phyloP scores from a whole-genome alignment of 2,329 filamentous ascomycete genomes.

The Ceratocystis huliohia region DNA sequence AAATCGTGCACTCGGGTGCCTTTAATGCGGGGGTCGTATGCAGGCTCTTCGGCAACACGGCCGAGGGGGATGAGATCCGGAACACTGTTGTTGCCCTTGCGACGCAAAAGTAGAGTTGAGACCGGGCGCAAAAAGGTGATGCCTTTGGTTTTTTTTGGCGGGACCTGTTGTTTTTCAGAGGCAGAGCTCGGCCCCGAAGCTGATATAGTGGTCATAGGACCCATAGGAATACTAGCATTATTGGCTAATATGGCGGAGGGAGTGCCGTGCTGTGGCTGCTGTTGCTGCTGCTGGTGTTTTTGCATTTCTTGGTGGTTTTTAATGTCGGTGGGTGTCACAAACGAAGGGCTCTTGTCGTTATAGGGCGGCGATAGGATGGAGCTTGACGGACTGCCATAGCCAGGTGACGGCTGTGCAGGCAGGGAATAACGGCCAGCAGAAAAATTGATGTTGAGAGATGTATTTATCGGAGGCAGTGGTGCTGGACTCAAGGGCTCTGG shows the following conservation, averaged over 20 bases:
- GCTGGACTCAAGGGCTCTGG: background rate
- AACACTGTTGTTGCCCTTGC: constrained; percentile 40
- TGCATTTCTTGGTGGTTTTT: constrained; percentile 27
- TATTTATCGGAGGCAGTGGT: constrained; percentile 25
- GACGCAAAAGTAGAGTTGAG: constrained; percentile 45
- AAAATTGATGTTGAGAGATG: constrained; percentile 10
- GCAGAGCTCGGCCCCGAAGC: constrained; percentile 27
- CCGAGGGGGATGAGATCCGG: constrained; percentile 33
- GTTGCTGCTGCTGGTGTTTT: constrained; percentile 22
- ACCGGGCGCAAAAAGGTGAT: constrained; percentile 47
- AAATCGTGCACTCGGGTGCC: constrained; percentile 55
- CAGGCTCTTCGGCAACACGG: constrained; percentile 33
- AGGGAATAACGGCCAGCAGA: constrained; percentile 15
- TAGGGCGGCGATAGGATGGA: constrained; percentile 9
- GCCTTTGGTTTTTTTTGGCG: constrained; percentile 39
- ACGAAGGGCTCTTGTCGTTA: constrained; percentile 31
- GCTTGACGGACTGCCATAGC: constrained; percentile 16
- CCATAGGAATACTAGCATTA: background rate
- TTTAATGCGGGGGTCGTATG: constrained; percentile 51
- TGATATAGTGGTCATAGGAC: constrained; percentile 2
- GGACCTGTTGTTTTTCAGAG: constrained; percentile 29
- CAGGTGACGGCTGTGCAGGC: constrained; percentile 15
- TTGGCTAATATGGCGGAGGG: background rate
- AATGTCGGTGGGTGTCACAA: constrained; percentile 39
- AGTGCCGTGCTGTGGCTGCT: background rate